These are phyloP conservation scores for Pythium rishiriense DNA, from an alignment of 352 stramenopile species.

Conservation along the genomic window DNA sequence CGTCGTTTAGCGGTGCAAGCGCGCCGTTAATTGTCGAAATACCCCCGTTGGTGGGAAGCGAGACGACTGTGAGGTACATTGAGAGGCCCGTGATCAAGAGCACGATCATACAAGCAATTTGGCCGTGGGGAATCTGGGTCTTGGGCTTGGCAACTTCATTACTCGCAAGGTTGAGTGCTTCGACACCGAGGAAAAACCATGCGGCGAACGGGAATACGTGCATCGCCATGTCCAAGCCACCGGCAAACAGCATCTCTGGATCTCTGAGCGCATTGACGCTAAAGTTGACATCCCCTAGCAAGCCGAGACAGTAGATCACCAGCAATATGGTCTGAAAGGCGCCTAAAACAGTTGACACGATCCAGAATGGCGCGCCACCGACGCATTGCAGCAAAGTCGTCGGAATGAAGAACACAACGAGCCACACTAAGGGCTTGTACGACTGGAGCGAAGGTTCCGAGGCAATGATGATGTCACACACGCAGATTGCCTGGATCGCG, in stretches of 20 bases:
- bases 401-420: constrained; percentile 21
- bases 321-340: not conserved
- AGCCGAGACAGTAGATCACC: constrained; percentile 22
- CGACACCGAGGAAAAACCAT: constrained; percentile 27
- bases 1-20: constrained; percentile 6
- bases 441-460: constrained; percentile 1
- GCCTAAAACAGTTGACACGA: not conserved
- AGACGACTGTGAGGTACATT: constrained; percentile 4
- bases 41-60: not conserved
- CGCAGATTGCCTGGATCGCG: constrained; percentile 4
- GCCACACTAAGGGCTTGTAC: constrained; percentile 17
- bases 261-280: not conserved
- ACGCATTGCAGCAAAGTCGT: constrained; percentile 7
- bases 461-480: constrained; percentile 8
- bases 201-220: constrained; percentile 21
- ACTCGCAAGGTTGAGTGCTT: constrained; percentile 21
- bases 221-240: constrained; percentile 6
- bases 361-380: constrained; percentile 19
- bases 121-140: constrained; percentile 10
- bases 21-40: not conserved
- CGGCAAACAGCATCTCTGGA: not conserved
- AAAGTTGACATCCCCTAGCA: constrained; percentile 7
- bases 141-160: constrained; percentile 17
- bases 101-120: constrained; percentile 3
- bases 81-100: constrained; percentile 8